A percentile compares a stretch with the other conserved stretches of the same genome.
phyloP scores from a whole-genome alignment of 257 asterid species.

The Nicotiana undulata region DNA sequence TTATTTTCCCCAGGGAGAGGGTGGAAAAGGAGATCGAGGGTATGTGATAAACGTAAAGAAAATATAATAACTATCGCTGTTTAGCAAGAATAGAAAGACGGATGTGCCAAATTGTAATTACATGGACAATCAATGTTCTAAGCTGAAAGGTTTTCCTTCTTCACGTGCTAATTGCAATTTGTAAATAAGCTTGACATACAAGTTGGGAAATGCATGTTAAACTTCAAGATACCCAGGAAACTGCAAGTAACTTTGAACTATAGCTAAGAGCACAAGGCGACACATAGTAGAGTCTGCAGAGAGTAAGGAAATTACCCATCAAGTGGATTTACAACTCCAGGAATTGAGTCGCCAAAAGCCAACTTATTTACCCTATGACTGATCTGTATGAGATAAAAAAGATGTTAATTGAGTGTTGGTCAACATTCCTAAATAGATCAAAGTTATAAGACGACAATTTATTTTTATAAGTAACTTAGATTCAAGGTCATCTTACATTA shows the following conservation, averaged over 20 bases:
- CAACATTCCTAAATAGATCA: not conserved
- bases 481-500: conserved; percentile 45
- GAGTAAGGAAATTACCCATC: conserved; percentile 64
- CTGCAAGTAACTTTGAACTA: not conserved
- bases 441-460: not conserved
- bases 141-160: not conserved
- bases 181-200: not conserved
- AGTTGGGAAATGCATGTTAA: not conserved
- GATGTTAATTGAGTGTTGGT: not conserved
- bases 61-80: not conserved
- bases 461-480: not conserved
- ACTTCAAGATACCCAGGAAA: not conserved
- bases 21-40: not conserved
- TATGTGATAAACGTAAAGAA: not conserved
- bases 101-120: not conserved
- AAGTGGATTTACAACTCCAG: conserved; percentile 82
- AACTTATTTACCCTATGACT: conserved; percentile 86
- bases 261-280: not conserved
- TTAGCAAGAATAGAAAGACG: not conserved
- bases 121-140: not conserved
- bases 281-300: not conserved
- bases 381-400: conserved; percentile 52
- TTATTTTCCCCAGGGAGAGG: not conserved
- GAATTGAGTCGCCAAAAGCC: conserved; percentile 82
- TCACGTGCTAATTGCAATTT: not conserved